Conservation (phyloP, 192 early-diverging fungal species). For the Diversispora epigaea region DNA sequence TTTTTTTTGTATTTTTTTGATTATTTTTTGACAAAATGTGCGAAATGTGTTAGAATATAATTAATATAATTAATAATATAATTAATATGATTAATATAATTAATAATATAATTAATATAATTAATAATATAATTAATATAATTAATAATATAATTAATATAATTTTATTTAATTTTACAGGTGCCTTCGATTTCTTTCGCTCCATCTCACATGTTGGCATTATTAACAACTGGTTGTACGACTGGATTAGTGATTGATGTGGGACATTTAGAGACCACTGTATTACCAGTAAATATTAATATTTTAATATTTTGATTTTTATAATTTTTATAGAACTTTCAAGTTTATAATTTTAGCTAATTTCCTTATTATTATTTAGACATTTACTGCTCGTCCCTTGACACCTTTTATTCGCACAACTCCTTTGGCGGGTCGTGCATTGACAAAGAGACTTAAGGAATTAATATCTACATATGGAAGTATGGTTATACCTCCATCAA, state of each 20-base stretch:
- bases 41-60: background rate
- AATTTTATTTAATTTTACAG: conserved; percentile 35
- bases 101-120: background rate
- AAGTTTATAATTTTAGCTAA: background rate
- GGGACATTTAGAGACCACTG: conserved; percentile 73
- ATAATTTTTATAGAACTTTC: background rate
- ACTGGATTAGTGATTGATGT: conserved; percentile 87
- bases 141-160: background rate
- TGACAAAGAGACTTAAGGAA: conserved; percentile 58
- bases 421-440: conserved; percentile 63
- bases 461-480: conserved; percentile 44
- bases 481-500: conserved; percentile 52
- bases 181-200: conserved; percentile 79
- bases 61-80: background rate
- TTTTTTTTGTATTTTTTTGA: background rate
- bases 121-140: too few relatives aligned
- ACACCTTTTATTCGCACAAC: conserved; percentile 61
- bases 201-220: conserved; percentile 65
- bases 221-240: conserved; percentile 72
- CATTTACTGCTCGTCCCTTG: conserved; percentile 68
- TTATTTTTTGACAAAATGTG: background rate
- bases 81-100: too few relatives aligned
- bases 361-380: conserved; percentile 41
- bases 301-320: background rate
- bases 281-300: conserved; percentile 67